Percentiles rank a stretch among this genome's conserved stretches.
Conservation (phyloP, 805 yeast species). For the Saccharomyces eubayanus region DNA sequence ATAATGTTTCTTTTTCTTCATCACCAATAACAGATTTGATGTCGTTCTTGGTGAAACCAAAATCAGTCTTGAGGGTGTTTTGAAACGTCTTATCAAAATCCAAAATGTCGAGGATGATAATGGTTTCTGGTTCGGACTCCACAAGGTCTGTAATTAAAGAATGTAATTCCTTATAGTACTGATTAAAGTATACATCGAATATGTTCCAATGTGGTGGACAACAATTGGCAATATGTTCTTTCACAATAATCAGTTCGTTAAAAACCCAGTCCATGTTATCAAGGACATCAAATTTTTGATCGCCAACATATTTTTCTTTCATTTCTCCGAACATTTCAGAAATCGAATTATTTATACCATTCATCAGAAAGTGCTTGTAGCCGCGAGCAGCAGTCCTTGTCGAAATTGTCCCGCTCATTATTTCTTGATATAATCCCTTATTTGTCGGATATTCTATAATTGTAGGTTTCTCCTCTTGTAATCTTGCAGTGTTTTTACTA, state of each 20-base stretch:
- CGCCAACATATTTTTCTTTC: constrained; percentile 43
- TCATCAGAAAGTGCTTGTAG: constrained; percentile 54
- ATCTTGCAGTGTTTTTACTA: constrained; percentile 8
- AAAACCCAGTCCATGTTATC: constrained; percentile 77
- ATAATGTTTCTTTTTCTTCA: constrained; percentile 59
- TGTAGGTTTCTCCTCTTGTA: constrained; percentile 10
- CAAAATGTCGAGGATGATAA: constrained; percentile 60
- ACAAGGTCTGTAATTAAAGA: constrained; percentile 55
- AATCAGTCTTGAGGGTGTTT: constrained; percentile 41
- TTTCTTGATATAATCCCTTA: constrained; percentile 31
- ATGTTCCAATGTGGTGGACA: constrained; percentile 75
- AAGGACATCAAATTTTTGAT: constrained; percentile 47
- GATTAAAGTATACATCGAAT: constrained; percentile 48
- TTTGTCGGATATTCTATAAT: constrained; percentile 25
- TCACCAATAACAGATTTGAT: constrained; percentile 56
- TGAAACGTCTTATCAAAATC: constrained; percentile 68
- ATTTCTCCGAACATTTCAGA: constrained; percentile 56
- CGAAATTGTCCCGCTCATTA: constrained; percentile 35
- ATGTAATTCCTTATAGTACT: constrained; percentile 63
- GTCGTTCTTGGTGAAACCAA: constrained; percentile 40
- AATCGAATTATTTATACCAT: constrained; percentile 51
- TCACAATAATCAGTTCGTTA: constrained; percentile 64
- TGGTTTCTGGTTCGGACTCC: constrained; percentile 71
- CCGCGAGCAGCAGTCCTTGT: constrained; percentile 44
- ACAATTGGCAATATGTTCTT: constrained; percentile 45